Percentiles rank a stretch among this genome's conserved stretches.
Evolutionary conservation across 352 stramenopile species (phyloP).

Genomic region (Elongisporangium senticosum): DNA sequence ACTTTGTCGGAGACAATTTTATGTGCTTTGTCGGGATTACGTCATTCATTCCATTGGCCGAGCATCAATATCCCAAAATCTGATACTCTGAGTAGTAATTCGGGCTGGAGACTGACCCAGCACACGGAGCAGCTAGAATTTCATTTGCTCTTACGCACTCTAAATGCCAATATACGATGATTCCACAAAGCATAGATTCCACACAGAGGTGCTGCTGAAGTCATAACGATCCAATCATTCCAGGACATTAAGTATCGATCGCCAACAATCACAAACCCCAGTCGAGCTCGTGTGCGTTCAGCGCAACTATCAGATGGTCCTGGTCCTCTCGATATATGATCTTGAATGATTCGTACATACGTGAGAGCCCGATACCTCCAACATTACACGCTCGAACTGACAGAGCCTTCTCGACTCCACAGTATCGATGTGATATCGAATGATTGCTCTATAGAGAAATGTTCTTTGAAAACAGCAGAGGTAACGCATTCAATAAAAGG

Average conservation of each 20-base stretch:
- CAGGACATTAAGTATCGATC: constrained; percentile 18
- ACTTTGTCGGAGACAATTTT: no score
- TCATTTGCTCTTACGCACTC: constrained; percentile 11
- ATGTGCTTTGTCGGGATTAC: no score
- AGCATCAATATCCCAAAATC: no score
- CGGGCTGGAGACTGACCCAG: constrained; percentile 9
- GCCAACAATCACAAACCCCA: constrained; percentile 33
- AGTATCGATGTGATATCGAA: not conserved
- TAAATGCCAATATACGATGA: constrained; percentile 24
- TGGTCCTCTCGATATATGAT: no score
- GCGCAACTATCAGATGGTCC: constrained; percentile 6
- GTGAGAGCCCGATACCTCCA: constrained; percentile 16
- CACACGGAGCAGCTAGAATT: no score
- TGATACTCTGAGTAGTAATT: constrained; percentile 10
- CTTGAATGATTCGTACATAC: constrained; percentile 8
- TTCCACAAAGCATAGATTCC: constrained; percentile 22
- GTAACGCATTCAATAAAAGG: constrained; percentile 26
- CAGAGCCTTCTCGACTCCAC: constrained; percentile 18
- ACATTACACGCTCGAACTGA: constrained; percentile 19
- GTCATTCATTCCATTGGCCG: no score
- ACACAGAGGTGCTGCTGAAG: constrained; percentile 10
- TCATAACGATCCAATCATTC: constrained; percentile 24
- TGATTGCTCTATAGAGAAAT: no score
- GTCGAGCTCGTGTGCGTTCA: constrained; percentile 30
- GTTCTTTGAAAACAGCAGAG: constrained; percentile 17